A percentile compares a stretch with the other conserved stretches of the same genome.
Evolutionary conservation across 2,329 filamentous ascomycete genomes (phyloP).

Genomic region (Calonectria pteridis): DNA sequence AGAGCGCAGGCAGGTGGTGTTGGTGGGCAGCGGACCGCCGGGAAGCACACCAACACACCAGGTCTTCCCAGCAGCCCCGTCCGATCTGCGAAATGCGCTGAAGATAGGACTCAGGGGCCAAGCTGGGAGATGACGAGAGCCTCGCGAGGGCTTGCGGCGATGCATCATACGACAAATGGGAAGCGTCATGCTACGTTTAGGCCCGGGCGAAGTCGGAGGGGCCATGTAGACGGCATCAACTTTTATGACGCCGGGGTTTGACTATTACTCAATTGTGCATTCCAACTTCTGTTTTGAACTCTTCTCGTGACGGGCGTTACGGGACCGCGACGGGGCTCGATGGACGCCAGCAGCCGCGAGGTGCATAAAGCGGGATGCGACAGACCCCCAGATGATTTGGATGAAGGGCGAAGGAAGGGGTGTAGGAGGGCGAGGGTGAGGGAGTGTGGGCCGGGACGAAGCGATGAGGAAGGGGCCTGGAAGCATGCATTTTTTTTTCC

Average conservation of each 20-base stretch:
- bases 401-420: conserved; percentile 26
- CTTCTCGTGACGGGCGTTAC: conserved; percentile 37
- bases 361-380: conserved; percentile 34
- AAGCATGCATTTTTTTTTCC: conserved; percentile 26
- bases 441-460: conserved; percentile 11
- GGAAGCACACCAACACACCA: conserved; percentile 19
- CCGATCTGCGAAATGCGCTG: conserved; percentile 8
- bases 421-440: not conserved
- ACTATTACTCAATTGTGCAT: conserved; percentile 42
- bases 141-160: conserved; percentile 26
- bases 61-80: conserved; percentile 23
- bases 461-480: conserved; percentile 36
- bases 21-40: conserved; percentile 19
- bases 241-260: conserved; percentile 32
- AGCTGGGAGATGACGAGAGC: conserved; percentile 22
- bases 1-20: not conserved
- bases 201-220: conserved; percentile 40
- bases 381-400: conserved; percentile 26
- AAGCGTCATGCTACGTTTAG: conserved; percentile 37
- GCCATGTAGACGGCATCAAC: conserved; percentile 15
- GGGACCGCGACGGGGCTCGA: conserved; percentile 32
- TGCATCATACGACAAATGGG: conserved; percentile 40
- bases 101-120: conserved; percentile 24
- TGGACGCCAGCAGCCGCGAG: conserved; percentile 33
- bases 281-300: conserved; percentile 33